Evolutionary conservation across 2,329 filamentous ascomycete genomes (phyloP).

Genomic region (Keithomyces neogunnii): DNA sequence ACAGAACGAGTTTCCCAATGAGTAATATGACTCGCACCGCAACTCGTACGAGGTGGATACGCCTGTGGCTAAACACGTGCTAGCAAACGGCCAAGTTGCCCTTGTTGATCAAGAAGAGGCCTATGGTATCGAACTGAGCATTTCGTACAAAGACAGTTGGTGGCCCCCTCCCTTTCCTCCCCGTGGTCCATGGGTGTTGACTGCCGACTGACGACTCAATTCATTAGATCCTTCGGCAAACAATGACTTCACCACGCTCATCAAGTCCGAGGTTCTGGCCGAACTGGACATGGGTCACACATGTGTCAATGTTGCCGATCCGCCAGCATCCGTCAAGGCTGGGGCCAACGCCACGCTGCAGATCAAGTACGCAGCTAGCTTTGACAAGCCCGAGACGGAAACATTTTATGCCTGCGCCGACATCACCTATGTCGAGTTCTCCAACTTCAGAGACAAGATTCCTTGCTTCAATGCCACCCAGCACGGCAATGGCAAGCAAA

Average conservation of each 20-base stretch:
- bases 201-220: neutral
- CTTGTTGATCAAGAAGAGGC: constrained; percentile 50
- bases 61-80: neutral
- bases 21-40: constrained; percentile 20
- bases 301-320: constrained; percentile 30
- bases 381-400: constrained; percentile 31
- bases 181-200: neutral
- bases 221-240: constrained; percentile 28
- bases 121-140: constrained; percentile 42
- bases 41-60: neutral
- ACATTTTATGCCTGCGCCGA: constrained; percentile 43
- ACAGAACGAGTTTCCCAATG: constrained; percentile 49
- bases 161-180: neutral
- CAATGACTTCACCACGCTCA: constrained; percentile 31
- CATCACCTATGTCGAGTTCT: constrained; percentile 31
- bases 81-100: constrained; percentile 45
- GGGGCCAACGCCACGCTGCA: constrained; percentile 41
- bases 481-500: constrained; percentile 13
- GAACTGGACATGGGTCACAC: constrained; percentile 36
- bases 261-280: constrained; percentile 24
- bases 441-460: constrained; percentile 23
- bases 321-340: constrained; percentile 23
- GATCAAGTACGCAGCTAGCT: constrained; percentile 37
- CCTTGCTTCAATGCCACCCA: constrained; percentile 38
- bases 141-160: constrained; percentile 43